Conservation (phyloP, 1,139 yeast species). For the Entelexis paramagnoliae region DNA sequence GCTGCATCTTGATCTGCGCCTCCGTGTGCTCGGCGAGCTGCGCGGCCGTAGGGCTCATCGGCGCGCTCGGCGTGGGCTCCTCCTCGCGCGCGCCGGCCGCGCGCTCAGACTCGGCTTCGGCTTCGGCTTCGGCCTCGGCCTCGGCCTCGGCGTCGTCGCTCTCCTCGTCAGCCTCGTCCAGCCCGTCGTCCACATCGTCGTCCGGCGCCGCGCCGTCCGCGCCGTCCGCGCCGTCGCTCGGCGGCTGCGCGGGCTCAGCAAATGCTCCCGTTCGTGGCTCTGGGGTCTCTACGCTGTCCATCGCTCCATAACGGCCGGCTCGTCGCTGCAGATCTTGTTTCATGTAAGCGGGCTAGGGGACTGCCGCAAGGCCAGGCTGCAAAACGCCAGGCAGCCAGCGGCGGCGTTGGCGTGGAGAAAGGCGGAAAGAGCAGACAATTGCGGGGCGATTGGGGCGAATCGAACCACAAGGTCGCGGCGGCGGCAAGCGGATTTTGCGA, state of each 20-base stretch:
- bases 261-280: not conserved
- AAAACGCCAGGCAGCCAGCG: too few relatives aligned
- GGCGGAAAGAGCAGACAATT: too few relatives aligned
- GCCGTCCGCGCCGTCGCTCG: not conserved
- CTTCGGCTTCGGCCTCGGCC: not conserved
- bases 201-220: not conserved
- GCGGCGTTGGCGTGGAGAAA: too few relatives aligned
- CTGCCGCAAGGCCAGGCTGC: not conserved
- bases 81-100: not conserved
- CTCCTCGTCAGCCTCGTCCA: conserved; percentile 2
- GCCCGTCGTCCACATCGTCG: conserved; percentile 1
- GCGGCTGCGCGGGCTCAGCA: not conserved
- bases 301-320: conserved; percentile 2
- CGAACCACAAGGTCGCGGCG: too few relatives aligned
- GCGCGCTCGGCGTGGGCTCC: not conserved
- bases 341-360: conserved; percentile 9
- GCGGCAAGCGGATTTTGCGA: too few relatives aligned
- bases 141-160: conserved; percentile 2
- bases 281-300: conserved; percentile 1
- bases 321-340: conserved; percentile 5
- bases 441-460: too few relatives aligned
- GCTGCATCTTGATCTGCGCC: conserved; percentile 20
- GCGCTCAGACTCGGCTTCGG: too few relatives aligned
- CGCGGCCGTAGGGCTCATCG: not conserved
- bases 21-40: conserved; percentile 8